These are phyloP conservation scores for Colletotrichum coccodes DNA, from an alignment of 2,329 filamentous ascomycete species.

Conservation along the genomic window DNA sequence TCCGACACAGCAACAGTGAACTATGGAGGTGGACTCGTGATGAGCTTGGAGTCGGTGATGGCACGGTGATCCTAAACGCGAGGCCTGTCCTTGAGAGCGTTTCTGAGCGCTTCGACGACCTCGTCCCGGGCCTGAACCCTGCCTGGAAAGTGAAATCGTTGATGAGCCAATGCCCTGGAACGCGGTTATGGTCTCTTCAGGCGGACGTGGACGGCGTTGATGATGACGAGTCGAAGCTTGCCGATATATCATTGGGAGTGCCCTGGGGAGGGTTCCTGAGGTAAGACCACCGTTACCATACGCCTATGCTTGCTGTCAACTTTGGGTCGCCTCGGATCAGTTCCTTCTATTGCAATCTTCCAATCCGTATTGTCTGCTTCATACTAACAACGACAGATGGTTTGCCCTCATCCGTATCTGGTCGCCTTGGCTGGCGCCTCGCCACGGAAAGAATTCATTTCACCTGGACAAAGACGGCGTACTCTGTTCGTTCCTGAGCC, in stretches of 20 bases:
- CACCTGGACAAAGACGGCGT: conserved; percentile 81
- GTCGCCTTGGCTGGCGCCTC: conserved; percentile 88
- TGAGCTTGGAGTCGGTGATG: conserved; percentile 71
- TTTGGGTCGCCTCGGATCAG: neutral
- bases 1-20: conserved; percentile 59
- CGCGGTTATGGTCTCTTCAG: conserved; percentile 76
- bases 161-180: conserved; percentile 74
- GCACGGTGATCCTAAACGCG: conserved; percentile 64
- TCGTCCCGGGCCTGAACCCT: conserved; percentile 68
- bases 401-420: conserved; percentile 84
- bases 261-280: conserved; percentile 68
- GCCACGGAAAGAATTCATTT: conserved; percentile 78
- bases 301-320: neutral
- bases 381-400: conserved; percentile 63
- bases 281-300: conserved; percentile 45
- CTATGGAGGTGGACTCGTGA: conserved; percentile 79
- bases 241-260: conserved; percentile 67
- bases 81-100: conserved; percentile 38
- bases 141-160: conserved; percentile 64
- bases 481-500: conserved; percentile 79
- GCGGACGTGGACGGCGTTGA: conserved; percentile 65
- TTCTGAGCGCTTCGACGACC: conserved; percentile 57
- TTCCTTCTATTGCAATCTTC: too few relatives aligned
- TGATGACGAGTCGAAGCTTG: conserved; percentile 66
- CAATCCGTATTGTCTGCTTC: neutral